Percentiles rank a stretch among this genome's conserved stretches.
These are phyloP conservation scores for Schoenoplectus tabernaemontani DNA, from an alignment of 202 grass and related monocot genomes.

Conservation along the genomic window DNA sequence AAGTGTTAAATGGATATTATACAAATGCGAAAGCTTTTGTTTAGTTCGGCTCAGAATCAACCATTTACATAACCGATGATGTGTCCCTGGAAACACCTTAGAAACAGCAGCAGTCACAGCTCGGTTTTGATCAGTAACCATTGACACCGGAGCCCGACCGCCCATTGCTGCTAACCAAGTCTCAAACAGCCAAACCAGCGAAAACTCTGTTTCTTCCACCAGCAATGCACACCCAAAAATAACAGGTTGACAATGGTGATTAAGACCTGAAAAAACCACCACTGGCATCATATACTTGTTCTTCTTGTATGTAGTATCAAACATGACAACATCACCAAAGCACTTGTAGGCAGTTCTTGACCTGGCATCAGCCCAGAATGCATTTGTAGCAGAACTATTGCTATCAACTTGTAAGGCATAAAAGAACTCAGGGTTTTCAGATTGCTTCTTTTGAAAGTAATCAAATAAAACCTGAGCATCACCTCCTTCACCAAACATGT, in stretches of 20 bases:
- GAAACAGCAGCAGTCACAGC: conserved; percentile 58
- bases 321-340: conserved; percentile 72
- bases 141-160: conserved; percentile 40
- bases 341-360: conserved; percentile 51
- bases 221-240: conserved; percentile 78
- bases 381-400: conserved; percentile 62
- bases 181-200: conserved; percentile 89
- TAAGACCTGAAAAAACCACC: conserved; percentile 77
- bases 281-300: conserved; percentile 92
- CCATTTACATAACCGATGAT: conserved; percentile 88
- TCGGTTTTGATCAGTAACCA: conserved; percentile 84
- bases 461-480: conserved; percentile 59
- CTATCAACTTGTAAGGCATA: conserved; percentile 77
- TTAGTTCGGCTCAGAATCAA: conserved; percentile 73
- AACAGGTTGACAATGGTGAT: conserved; percentile 78
- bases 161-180: conserved; percentile 81
- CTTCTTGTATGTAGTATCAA: conserved; percentile 86
- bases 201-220: conserved; percentile 75
- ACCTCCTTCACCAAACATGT: conserved; percentile 64
- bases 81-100: conserved; percentile 63
- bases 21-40: conserved; percentile 71
- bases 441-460: conserved; percentile 71
- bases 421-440: conserved; percentile 54
- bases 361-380: conserved; percentile 70
- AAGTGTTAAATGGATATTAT: conserved; percentile 56